Evolutionary conservation across 768 basidiomycete species (phyloP), one percentile per base, ranked within the genome.

Genomic region (Leccinum ochraceum): DNA sequence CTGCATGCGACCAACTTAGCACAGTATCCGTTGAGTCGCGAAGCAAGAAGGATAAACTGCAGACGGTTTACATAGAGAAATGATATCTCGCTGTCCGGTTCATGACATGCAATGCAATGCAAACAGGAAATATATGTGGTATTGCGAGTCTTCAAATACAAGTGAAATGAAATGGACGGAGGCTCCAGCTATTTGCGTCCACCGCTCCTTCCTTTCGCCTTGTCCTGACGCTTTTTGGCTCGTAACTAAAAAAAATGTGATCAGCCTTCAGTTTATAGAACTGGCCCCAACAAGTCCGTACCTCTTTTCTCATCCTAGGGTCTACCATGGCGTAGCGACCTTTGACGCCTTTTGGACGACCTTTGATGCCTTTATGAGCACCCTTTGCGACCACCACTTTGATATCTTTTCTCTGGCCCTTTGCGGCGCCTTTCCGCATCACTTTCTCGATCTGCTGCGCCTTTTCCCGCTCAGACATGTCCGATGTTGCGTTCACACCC

Each of bases 291-390:
- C 9, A 4, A 9, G 17, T 24, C 30, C 50, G 37, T 48, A 90
- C 92, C 84, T 94, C 92, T 83, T 95, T 97, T 75, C 83, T 92
- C 90, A 95, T 94, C 65, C 95, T 81, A 4, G 93, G 78, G 75
- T 97, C 95, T 1, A 96, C 94, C 93, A 97, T 97, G 42, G 87
- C 79, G 75, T 97, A 98, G 53, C 91, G 84, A 34, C 96, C 97
- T 77, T 97, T 98, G 60, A 98, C 88, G 63, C 97, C 97, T 73
- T 90, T 96, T 28, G 97, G 96, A 55, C 97, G 77, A 16, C 96
- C 97, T 77, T 94, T 90, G 60, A 96, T 71, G 51, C 94, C 97
- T 67, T 85, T 93, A 73, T 95, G 90, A 6, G 83, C 81, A 52
- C 96, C 97, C 71, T 90, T 93, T 2, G 96, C 96, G 9, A 98